Conservation (phyloP, 768 basidiomycete genomes). For the Exsudoporus frostii region DNA sequence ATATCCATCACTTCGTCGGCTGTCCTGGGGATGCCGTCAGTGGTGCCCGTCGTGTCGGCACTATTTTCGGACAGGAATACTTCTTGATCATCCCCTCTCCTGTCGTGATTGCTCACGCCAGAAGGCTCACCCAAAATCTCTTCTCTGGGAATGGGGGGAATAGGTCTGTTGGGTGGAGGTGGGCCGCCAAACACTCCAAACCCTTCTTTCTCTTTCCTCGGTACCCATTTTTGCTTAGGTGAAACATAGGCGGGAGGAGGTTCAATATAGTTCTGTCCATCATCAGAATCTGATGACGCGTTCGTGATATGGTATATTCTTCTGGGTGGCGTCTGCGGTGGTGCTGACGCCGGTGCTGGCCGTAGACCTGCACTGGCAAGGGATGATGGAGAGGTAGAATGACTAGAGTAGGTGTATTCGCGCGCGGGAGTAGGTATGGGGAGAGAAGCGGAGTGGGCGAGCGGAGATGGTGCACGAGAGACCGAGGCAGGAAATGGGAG, state of each 20-base stretch:
- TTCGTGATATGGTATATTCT: constrained; percentile 44
- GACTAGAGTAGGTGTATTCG: constrained; percentile 3
- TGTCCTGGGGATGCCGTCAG: constrained; percentile 19
- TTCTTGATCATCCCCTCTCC: background rate
- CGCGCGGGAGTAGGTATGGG: constrained; percentile 14
- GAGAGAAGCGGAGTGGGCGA: constrained; percentile 23
- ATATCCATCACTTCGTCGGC: constrained; percentile 30
- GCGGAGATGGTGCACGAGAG: constrained; percentile 21
- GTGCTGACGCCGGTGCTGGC: constrained; percentile 3
- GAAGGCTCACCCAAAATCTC: constrained; percentile 7
- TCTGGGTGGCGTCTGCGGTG: constrained; percentile 36
- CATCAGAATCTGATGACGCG: constrained; percentile 26
- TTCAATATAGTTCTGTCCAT: constrained; percentile 26
- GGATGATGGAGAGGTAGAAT: constrained; percentile 10
- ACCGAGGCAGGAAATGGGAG: constrained; percentile 6
- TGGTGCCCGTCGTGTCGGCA: background rate
- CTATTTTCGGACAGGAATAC: background rate
- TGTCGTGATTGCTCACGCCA: background rate
- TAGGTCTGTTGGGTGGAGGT: constrained; percentile 15
- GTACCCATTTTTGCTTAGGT: constrained; percentile 6
- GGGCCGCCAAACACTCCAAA: background rate
- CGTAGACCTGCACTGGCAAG: background rate
- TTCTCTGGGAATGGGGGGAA: constrained; percentile 15
- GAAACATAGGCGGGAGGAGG: constrained; percentile 49
- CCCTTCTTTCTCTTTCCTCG: constrained; percentile 20